Evolutionary conservation across 2,329 filamentous ascomycete genomes (phyloP).

Genomic region (Paraphaeosphaeria minitans): DNA sequence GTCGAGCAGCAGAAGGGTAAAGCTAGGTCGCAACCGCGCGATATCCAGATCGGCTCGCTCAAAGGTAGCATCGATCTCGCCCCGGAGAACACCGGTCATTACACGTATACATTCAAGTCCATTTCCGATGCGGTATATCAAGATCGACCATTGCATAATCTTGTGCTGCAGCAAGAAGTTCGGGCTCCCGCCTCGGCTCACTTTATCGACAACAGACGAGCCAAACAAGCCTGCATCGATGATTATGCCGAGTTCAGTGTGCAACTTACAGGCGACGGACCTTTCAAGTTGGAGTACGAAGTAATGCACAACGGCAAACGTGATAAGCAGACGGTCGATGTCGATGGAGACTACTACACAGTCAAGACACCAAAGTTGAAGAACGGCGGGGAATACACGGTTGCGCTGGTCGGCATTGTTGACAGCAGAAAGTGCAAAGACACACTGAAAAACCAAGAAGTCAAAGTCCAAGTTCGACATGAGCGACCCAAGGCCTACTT

Average conservation of each 20-base stretch:
- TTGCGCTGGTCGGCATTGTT: slow-evolving; percentile 83
- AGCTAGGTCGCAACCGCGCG: slow-evolving; percentile 58
- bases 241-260: slow-evolving; percentile 78
- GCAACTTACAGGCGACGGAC: slow-evolving; percentile 77
- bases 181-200: slow-evolving; percentile 86
- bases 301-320: slow-evolving; percentile 87
- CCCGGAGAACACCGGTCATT: slow-evolving; percentile 79
- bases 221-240: slow-evolving; percentile 78
- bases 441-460: slow-evolving; percentile 75
- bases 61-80: slow-evolving; percentile 84
- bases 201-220: slow-evolving; percentile 63
- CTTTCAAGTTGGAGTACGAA: slow-evolving; percentile 91
- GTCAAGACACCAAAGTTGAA: slow-evolving; percentile 77
- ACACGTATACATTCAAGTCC: slow-evolving; percentile 82
- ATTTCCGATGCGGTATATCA: slow-evolving; percentile 85
- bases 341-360: slow-evolving; percentile 66
- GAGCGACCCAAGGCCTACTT: slow-evolving; percentile 88
- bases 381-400: slow-evolving; percentile 86
- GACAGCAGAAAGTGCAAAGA: slow-evolving; percentile 87
- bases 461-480: slow-evolving; percentile 83
- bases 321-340: slow-evolving; percentile 68
- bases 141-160: slow-evolving; percentile 56
- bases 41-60: slow-evolving; percentile 65
- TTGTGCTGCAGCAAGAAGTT: slow-evolving; percentile 82
- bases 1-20: slow-evolving; percentile 65